phyloP scores from a whole-genome alignment of 805 yeast species.

The Kuraishia ogatae region DNA sequence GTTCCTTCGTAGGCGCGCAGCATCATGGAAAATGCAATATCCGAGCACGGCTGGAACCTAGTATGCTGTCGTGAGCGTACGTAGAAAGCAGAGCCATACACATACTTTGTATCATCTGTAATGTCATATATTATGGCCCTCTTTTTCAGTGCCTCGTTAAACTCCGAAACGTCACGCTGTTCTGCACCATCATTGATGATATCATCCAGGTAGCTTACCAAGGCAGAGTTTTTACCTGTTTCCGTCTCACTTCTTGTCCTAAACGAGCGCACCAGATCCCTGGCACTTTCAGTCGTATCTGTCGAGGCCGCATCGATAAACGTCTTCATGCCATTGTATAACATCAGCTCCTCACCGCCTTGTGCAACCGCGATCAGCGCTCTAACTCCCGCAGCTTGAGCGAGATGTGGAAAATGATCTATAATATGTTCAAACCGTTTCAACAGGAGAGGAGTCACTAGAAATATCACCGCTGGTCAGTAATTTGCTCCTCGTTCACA shows the following conservation, averaged over 20 bases:
- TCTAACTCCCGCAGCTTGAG: not conserved
- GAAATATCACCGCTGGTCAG: constrained; percentile 1
- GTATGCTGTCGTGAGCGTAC: not conserved
- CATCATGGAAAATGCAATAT: not conserved
- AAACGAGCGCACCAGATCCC: not conserved
- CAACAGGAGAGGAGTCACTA: constrained; percentile 11
- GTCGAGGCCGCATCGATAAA: not conserved
- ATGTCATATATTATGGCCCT: not conserved
- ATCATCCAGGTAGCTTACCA: not conserved
- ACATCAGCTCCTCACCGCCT: not conserved
- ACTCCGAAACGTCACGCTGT: not conserved
- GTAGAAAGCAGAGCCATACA: not conserved
- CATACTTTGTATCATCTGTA: not conserved
- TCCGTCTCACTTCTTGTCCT: not conserved
- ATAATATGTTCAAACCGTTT: constrained; percentile 12
- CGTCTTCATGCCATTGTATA: not conserved
- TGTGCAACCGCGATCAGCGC: not conserved
- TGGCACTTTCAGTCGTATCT: not conserved
- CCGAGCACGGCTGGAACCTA: not conserved
- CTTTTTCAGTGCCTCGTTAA: not conserved
- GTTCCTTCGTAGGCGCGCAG: not conserved
- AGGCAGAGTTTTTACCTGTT: not conserved
- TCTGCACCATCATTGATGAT: not conserved
- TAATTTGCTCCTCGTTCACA: not conserved
- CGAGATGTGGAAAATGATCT: constrained; percentile 6